A percentile compares a stretch with the other conserved stretches of the same genome.
Conservation (phyloP, 2,329 filamentous ascomycete genomes). For the Lachnellula suecica region DNA sequence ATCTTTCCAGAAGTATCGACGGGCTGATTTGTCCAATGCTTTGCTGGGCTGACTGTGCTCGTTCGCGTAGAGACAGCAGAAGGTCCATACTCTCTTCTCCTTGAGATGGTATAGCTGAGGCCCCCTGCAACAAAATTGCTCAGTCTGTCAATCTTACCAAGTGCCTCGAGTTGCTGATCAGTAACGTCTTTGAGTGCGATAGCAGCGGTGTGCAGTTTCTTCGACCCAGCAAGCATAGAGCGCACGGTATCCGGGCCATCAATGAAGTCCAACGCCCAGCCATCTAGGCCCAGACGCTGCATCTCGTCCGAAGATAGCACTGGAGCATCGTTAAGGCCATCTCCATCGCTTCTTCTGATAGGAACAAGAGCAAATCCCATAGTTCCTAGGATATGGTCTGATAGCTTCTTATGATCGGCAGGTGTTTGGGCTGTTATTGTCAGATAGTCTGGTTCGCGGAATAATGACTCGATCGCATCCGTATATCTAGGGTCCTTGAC, state of each 20-base stretch:
- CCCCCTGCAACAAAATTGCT: slow-evolving; percentile 68
- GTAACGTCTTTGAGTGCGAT: slow-evolving; percentile 62
- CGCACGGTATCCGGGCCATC: slow-evolving; percentile 80
- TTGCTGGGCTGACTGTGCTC: slow-evolving; percentile 57
- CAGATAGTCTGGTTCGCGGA: slow-evolving; percentile 52
- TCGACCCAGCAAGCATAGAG: slow-evolving; percentile 81
- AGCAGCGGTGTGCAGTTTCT: slow-evolving; percentile 66
- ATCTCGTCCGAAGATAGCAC: slow-evolving; percentile 56
- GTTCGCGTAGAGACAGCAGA: slow-evolving; percentile 69
- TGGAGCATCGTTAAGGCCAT: slow-evolving; percentile 53
- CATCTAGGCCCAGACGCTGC: slow-evolving; percentile 65
- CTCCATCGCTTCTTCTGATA: slow-evolving; percentile 59
- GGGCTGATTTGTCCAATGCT: slow-evolving; percentile 75
- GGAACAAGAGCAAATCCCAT: slow-evolving; percentile 69
- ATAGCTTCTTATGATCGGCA: slow-evolving; percentile 73
- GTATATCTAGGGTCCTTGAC: slow-evolving; percentile 59
- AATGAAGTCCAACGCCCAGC: slow-evolving; percentile 77
- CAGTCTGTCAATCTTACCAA: slow-evolving; percentile 57
- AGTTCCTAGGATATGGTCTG: slow-evolving; percentile 59
- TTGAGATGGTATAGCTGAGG: slow-evolving; percentile 62
- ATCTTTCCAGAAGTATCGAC: slow-evolving; percentile 66
- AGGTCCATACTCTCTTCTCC: slow-evolving; percentile 79
- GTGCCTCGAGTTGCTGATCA: slow-evolving; percentile 65
- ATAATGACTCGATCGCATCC: slow-evolving; percentile 56
- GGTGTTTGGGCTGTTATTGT: slow-evolving; percentile 74